Percentiles rank a stretch among this genome's conserved stretches.
These are phyloP conservation scores for Russula griseocarnosa DNA, from an alignment of 768 basidiomycete genomes.

Conservation along the genomic window DNA sequence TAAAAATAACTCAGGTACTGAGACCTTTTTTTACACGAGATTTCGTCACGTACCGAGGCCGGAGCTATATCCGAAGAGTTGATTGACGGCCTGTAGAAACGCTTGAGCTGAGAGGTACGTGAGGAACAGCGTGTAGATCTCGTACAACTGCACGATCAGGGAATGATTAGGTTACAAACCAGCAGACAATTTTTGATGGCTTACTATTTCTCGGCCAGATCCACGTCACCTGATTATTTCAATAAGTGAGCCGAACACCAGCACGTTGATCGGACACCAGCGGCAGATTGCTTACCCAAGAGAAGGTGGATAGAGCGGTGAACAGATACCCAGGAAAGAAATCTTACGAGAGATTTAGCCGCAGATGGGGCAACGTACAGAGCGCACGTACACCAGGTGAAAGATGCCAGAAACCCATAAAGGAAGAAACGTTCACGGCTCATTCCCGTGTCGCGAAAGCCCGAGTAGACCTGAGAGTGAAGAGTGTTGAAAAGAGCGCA, in stretches of 20 bases:
- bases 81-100: conserved; percentile 35
- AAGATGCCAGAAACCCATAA: conserved; percentile 51
- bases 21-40: neutral
- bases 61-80: conserved; percentile 53
- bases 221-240: conserved; percentile 27
- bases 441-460: conserved; percentile 58
- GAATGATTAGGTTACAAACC: neutral
- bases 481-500: conserved; percentile 77
- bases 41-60: conserved; percentile 19
- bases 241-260: neutral
- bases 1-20: neutral
- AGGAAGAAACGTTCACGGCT: conserved; percentile 76
- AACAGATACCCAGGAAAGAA: conserved; percentile 29
- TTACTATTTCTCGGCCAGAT: conserved; percentile 27
- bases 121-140: neutral
- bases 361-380: neutral
- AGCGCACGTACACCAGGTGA: conserved; percentile 43
- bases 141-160: conserved; percentile 26
- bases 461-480: conserved; percentile 64
- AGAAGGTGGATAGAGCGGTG: conserved; percentile 28
- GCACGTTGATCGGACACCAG: neutral
- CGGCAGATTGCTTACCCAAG: conserved; percentile 25
- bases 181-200: neutral
- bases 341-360: conserved; percentile 32
- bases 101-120: neutral